Percentiles rank a stretch among this genome's conserved stretches.
phyloP scores from a whole-genome alignment of 129 eudicot species.

The Pulicaria dysenterica region DNA sequence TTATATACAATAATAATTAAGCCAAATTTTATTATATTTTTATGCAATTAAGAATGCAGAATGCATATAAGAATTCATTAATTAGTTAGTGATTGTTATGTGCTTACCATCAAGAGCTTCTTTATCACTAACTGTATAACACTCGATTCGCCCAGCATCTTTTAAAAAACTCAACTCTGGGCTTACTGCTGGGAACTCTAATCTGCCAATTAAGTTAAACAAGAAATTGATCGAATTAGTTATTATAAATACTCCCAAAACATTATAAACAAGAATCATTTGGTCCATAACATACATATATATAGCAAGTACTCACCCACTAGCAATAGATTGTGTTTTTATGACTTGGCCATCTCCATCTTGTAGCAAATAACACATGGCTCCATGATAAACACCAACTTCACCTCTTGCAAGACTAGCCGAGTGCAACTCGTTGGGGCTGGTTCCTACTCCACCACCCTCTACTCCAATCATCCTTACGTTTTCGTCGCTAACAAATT shows the following conservation, averaged over 20 bases:
- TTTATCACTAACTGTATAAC: constrained; percentile 55
- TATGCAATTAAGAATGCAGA: too few species aligned
- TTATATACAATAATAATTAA: too few species aligned
- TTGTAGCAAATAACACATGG: constrained; percentile 73
- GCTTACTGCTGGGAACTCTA: constrained; percentile 75
- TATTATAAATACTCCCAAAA: neutral
- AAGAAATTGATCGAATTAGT: constrained; percentile 6
- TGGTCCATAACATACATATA: neutral
- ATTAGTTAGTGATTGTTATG: neutral
- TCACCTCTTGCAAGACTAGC: constrained; percentile 66
- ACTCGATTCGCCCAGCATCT: constrained; percentile 60
- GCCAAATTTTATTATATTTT: too few species aligned
- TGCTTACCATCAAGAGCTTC: constrained; percentile 69
- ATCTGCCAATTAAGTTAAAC: constrained; percentile 35
- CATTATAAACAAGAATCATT: neutral
- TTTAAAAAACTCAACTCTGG: constrained; percentile 80
- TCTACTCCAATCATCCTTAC: constrained; percentile 69
- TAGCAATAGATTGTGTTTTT: constrained; percentile 61
- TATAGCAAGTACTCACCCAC: constrained; percentile 45
- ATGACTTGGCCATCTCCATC: constrained; percentile 64
- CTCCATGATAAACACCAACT: constrained; percentile 78
- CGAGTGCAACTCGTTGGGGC: constrained; percentile 41
- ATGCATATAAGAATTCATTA: too few species aligned
- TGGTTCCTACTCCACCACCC: constrained; percentile 51
- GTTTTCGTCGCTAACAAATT: constrained; percentile 53